Evolutionary conservation across 306 rosid genomes (phyloP).

Genomic region (Prunus mongolica): DNA sequence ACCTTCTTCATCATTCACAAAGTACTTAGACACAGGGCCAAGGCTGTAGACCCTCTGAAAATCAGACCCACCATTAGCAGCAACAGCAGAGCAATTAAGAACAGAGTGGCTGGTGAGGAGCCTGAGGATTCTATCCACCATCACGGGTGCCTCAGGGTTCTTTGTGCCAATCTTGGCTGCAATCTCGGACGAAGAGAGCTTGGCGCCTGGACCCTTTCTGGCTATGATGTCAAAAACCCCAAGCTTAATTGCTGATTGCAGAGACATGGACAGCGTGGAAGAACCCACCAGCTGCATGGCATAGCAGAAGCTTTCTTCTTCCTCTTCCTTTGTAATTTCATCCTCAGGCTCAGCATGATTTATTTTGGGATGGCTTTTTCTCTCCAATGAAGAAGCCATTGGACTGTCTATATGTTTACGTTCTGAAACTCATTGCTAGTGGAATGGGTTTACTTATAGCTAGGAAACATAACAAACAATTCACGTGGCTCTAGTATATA

Average conservation of each 20-base stretch:
- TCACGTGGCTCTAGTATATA: too few relatives aligned
- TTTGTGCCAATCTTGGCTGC: constrained; percentile 19
- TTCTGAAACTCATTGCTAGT: background rate
- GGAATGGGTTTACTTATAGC: background rate
- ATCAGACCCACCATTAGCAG: background rate
- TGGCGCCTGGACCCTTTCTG: constrained; percentile 26
- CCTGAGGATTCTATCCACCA: constrained; percentile 52
- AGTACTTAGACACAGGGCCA: constrained; percentile 23
- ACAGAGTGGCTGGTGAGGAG: constrained; percentile 46
- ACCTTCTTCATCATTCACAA: constrained; percentile 36
- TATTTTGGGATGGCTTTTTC: too few relatives aligned
- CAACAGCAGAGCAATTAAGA: constrained; percentile 24
- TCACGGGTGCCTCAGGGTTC: constrained; percentile 36
- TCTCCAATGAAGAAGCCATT: constrained; percentile 1
- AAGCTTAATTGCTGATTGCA: constrained; percentile 37
- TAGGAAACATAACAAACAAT: too few relatives aligned
- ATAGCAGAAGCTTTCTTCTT: constrained; percentile 34
- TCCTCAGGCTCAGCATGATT: too few relatives aligned
- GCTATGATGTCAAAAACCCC: constrained; percentile 52
- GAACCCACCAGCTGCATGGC: constrained; percentile 34
- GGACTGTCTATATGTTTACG: background rate
- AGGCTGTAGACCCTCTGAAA: constrained; percentile 34
- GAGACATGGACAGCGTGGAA: constrained; percentile 26
- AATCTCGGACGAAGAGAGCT: constrained; percentile 34
- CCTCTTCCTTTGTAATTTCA: background rate